Conservation (phyloP, 257 asterid species). For the Gentiana dahurica region DNA sequence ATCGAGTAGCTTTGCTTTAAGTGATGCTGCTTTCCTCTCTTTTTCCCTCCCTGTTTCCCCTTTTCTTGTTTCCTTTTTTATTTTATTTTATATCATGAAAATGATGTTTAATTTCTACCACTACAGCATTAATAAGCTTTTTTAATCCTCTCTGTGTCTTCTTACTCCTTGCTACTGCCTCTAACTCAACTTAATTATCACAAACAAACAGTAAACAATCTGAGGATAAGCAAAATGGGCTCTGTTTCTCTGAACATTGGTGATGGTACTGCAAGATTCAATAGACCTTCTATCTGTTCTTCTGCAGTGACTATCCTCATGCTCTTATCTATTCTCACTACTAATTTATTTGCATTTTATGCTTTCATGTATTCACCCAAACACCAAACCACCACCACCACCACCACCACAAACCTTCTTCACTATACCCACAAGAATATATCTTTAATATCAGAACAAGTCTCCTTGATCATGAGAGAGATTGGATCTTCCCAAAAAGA, state of each 20-base stretch:
- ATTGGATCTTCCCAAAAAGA: constrained; percentile 78
- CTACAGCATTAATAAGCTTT: constrained; percentile 9
- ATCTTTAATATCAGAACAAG: constrained; percentile 66
- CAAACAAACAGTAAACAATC: neutral
- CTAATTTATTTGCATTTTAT: constrained; percentile 83
- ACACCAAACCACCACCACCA: constrained; percentile 2
- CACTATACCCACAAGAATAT: constrained; percentile 32
- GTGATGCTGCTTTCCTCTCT: too few relatives aligned
- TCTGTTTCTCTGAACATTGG: constrained; percentile 87
- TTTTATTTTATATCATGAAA: too few relatives aligned
- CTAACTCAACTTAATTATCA: neutral
- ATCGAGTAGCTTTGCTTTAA: too few relatives aligned
- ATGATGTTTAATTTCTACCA: too few relatives aligned
- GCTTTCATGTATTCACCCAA: constrained; percentile 69
- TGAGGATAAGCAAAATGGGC: constrained; percentile 43
- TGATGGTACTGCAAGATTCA: constrained; percentile 96
- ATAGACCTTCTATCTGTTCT: constrained; percentile 62
- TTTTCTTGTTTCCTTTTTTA: too few relatives aligned
- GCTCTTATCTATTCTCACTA: constrained; percentile 83
- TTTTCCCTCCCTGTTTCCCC: too few relatives aligned
- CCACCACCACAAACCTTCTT: constrained; percentile 6
- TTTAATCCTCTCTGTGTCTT: constrained; percentile 13
- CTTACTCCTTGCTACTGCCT: constrained; percentile 36
- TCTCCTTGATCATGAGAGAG: constrained; percentile 54
- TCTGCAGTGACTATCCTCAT: constrained; percentile 74